Evolutionary conservation across 2,329 filamentous ascomycete genomes (phyloP).

Genomic region (Aspergillus terreus): DNA sequence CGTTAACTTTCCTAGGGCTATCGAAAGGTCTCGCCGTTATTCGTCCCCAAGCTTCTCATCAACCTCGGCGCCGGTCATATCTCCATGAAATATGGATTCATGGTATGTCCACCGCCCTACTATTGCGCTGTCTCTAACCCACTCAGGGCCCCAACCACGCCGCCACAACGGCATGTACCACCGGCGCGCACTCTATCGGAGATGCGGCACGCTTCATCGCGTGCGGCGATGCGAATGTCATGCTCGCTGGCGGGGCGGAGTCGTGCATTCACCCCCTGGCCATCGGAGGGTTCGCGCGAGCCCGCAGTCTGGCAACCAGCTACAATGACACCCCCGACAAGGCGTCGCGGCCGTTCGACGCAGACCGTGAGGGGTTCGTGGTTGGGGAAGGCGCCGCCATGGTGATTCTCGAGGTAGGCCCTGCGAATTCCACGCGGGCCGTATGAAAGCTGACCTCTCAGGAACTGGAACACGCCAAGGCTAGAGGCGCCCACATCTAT

Average conservation of each 20-base stretch:
- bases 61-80: slow-evolving; percentile 94
- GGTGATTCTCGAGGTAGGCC: slow-evolving; percentile 68
- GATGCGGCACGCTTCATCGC: slow-evolving; percentile 90
- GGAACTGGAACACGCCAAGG: slow-evolving; percentile 81
- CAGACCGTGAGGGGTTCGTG: slow-evolving; percentile 76
- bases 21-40: slow-evolving; percentile 86
- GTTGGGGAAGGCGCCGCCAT: slow-evolving; percentile 90
- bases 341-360: slow-evolving; percentile 85
- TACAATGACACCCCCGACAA: slow-evolving; percentile 69
- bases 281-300: slow-evolving; percentile 85
- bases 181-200: slow-evolving; percentile 88
- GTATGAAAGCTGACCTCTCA: slow-evolving; percentile 21
- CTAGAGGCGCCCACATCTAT: slow-evolving; percentile 75
- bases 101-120: slow-evolving; percentile 34
- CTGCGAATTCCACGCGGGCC: not conserved
- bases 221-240: slow-evolving; percentile 88
- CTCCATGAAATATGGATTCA: slow-evolving; percentile 86
- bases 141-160: slow-evolving; percentile 80
- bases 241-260: slow-evolving; percentile 93
- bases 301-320: slow-evolving; percentile 76
- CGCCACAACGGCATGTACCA: slow-evolving; percentile 92
- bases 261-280: slow-evolving; percentile 94
- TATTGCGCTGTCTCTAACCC: slow-evolving; percentile 10
- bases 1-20: slow-evolving; percentile 62
- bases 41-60: slow-evolving; percentile 88